Evolutionary conservation across 192 early-diverging fungal genomes (phyloP).

Genomic region (Lobosporangium transversale): DNA sequence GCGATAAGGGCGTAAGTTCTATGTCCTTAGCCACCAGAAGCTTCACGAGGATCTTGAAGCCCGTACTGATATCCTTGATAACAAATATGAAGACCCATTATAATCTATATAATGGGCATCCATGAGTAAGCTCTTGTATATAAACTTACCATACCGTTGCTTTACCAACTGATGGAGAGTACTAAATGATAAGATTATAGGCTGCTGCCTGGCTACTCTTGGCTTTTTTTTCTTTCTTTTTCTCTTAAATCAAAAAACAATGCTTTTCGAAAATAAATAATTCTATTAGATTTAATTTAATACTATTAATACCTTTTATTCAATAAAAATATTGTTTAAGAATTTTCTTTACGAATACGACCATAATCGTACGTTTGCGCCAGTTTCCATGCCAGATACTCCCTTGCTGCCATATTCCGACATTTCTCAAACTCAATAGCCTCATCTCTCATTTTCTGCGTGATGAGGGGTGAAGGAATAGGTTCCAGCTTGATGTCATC

Average conservation of each 20-base stretch:
- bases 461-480: constrained; percentile 55
- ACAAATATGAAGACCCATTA: too few relatives aligned
- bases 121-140: too few relatives aligned
- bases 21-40: too few relatives aligned
- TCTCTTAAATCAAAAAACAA: constrained; percentile 1
- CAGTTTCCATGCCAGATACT: constrained; percentile 58
- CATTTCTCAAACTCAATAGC: constrained; percentile 49
- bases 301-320: neutral
- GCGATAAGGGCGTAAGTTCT: too few relatives aligned
- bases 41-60: too few relatives aligned
- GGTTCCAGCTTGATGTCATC: constrained; percentile 56
- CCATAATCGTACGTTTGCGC: constrained; percentile 44
- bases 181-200: neutral
- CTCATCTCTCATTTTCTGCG: constrained; percentile 27
- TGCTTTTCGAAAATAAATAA: neutral
- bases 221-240: neutral
- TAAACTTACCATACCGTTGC: too few relatives aligned
- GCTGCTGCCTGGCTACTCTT: neutral
- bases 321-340: neutral
- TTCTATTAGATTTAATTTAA: neutral
- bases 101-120: too few relatives aligned
- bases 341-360: neutral
- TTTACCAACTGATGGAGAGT: neutral
- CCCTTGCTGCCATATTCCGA: constrained; percentile 60
- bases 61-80: too few relatives aligned